Evolutionary conservation across 2,329 filamentous ascomycete species (phyloP).

Genomic region (Alternaria arborescens): DNA sequence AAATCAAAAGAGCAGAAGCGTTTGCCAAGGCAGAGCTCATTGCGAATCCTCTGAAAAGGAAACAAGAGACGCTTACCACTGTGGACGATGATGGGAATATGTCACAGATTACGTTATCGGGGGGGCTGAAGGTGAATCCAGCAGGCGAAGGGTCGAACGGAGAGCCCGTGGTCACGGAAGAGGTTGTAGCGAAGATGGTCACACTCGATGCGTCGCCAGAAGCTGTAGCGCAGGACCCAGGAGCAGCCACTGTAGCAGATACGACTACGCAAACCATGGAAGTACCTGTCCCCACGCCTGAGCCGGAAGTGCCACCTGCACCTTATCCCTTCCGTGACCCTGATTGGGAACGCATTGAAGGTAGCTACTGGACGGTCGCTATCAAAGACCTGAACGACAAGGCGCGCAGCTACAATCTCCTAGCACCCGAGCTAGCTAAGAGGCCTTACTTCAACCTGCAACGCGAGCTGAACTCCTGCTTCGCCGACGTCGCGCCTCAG

Average conservation of each 20-base stretch:
- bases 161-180: constrained; percentile 32
- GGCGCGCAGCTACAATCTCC: constrained; percentile 89
- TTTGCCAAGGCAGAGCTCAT: constrained; percentile 78
- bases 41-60: constrained; percentile 65
- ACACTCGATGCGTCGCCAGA: constrained; percentile 22
- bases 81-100: constrained; percentile 57
- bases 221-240: constrained; percentile 2
- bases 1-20: constrained; percentile 74
- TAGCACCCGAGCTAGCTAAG: constrained; percentile 90
- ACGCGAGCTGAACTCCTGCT: constrained; percentile 82
- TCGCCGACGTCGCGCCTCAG: constrained; percentile 82
- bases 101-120: constrained; percentile 58
- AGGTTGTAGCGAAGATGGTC: constrained; percentile 37
- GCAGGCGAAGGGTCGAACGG: constrained; percentile 12
- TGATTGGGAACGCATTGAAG: constrained; percentile 76
- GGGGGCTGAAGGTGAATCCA: constrained; percentile 51
- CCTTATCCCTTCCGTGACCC: constrained; percentile 76
- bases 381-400: constrained; percentile 81
- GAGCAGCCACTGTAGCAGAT: constrained; percentile 2
- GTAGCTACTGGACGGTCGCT: constrained; percentile 76
- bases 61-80: constrained; percentile 55
- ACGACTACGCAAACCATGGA: constrained; percentile 26
- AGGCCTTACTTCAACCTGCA: constrained; percentile 90
- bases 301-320: constrained; percentile 48
- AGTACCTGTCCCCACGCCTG: constrained; percentile 15